Evolutionary conservation across 441 rosid genomes (phyloP), one percentile per base, ranked within the genome.

Genomic region (Iberis amara): DNA sequence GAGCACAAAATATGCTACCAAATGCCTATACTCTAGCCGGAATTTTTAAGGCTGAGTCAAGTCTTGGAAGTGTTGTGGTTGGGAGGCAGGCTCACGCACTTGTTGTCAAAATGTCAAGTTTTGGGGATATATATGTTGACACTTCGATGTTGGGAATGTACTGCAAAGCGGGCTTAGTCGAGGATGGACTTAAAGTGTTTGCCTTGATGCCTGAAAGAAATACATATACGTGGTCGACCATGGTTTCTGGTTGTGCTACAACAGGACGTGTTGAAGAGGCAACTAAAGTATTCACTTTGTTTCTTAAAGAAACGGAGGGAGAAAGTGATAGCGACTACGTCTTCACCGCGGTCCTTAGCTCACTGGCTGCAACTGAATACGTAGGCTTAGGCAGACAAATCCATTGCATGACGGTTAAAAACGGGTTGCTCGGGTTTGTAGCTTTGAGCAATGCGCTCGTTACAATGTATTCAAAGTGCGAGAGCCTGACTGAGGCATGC

Each of bases 391-490:
- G 89, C 11, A 79, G 65, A 68, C 81, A 76, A 73, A 70, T 90
- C 45, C 92, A 83, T 59, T 72, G 83, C 67, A 74, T 80, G 39
- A 80, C 74, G 1, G 39, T 77, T 35, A 90, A 82, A 65, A 69
- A 50, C 11, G 92, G 94, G 33, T 42, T 82, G 51, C 52, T 80
- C 4, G 64, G 52, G 12, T 80, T 83, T 58, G 81, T 81, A 14
- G 79, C 95, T 23, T 70, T 79, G 53, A 68, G 71, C 40, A 89
- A 89, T 11, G 89, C 92, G 4, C 80, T 90, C 3, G 85, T 90
- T 65, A 90, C 97, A 1, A 85, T 85, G 96, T 85, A 87, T 57
- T 78, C 73, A 11, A 90, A 85, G 69, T 87, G 89, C 38, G 82
- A 83, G 60, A 67, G 77, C 65, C 69, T 86, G 71, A 69, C 59